phyloP scores from a whole-genome alignment of 2,329 filamentous ascomycete species.

The Keithomyces neogunnii region DNA sequence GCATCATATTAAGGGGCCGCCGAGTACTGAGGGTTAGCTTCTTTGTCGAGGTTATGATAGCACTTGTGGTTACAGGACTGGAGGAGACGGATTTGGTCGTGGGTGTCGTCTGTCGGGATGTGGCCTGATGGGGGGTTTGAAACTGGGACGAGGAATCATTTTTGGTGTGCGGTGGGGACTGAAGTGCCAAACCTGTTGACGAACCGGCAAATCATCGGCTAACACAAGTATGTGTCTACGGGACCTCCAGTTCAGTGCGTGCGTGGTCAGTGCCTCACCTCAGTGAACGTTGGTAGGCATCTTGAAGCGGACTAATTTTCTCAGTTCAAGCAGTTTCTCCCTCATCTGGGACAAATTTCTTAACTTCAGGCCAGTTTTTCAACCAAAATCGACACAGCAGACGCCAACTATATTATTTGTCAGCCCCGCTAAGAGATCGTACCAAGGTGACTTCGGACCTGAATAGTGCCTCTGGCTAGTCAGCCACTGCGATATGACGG shows the following conservation, averaged over 20 bases:
- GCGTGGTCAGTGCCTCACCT: not conserved
- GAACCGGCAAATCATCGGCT: not conserved
- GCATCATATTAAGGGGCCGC: constrained; percentile 21
- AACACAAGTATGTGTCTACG: not conserved
- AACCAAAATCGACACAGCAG: not conserved
- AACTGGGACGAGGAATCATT: not conserved
- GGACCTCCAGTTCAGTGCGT: too few species aligned
- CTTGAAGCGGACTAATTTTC: too few species aligned
- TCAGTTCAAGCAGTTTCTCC: too few species aligned
- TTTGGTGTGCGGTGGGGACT: not conserved
- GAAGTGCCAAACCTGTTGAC: constrained; percentile 1
- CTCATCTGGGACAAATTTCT: too few species aligned
- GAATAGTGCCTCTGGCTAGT: constrained; percentile 5
- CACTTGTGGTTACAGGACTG: not conserved
- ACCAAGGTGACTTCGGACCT: not conserved
- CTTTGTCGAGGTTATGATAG: not conserved
- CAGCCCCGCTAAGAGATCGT: not conserved
- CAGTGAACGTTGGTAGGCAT: too few species aligned
- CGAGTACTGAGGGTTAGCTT: constrained; percentile 8
- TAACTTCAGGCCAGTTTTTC: not conserved
- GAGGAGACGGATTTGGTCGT: not conserved
- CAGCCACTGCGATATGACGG: constrained; percentile 47
- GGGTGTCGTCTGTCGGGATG: not conserved
- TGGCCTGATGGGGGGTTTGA: not conserved
- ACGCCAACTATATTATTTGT: not conserved